Evolutionary conservation across 805 yeast species (phyloP).

Genomic region (Candida koratica): DNA sequence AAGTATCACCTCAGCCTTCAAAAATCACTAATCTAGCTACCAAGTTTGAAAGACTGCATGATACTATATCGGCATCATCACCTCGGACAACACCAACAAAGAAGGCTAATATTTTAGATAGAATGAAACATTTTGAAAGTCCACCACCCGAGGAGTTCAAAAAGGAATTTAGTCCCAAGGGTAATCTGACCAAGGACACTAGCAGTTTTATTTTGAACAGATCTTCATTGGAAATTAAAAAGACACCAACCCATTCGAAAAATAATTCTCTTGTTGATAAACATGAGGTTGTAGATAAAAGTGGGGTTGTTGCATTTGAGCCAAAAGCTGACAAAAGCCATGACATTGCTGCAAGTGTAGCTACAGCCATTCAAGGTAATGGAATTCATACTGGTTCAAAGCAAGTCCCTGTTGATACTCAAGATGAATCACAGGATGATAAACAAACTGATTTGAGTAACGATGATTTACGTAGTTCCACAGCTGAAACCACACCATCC

Average conservation of each 20-base stretch:
- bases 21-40: conserved; percentile 19
- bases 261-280: background rate
- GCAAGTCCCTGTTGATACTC: conserved; percentile 18
- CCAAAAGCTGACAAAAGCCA: conserved; percentile 9
- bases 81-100: conserved; percentile 16
- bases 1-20: conserved; percentile 3
- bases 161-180: conserved; percentile 9
- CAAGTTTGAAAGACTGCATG: conserved; percentile 19
- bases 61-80: conserved; percentile 16
- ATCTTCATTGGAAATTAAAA: conserved; percentile 17
- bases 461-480: conserved; percentile 17
- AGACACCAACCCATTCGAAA: conserved; percentile 12
- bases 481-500: conserved; percentile 33
- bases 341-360: conserved; percentile 9
- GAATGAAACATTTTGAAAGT: conserved; percentile 35
- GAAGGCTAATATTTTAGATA: conserved; percentile 28
- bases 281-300: background rate
- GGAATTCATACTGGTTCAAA: conserved; percentile 10
- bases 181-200: conserved; percentile 9
- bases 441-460: conserved; percentile 19
- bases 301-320: conserved; percentile 7
- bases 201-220: conserved; percentile 16
- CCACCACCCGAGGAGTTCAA: conserved; percentile 20
- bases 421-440: conserved; percentile 9
- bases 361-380: conserved; percentile 11